Evolutionary conservation across 352 stramenopile species (phyloP), one percentile per base, ranked within the genome.

Genomic region (Pythium aristosporum): DNA sequence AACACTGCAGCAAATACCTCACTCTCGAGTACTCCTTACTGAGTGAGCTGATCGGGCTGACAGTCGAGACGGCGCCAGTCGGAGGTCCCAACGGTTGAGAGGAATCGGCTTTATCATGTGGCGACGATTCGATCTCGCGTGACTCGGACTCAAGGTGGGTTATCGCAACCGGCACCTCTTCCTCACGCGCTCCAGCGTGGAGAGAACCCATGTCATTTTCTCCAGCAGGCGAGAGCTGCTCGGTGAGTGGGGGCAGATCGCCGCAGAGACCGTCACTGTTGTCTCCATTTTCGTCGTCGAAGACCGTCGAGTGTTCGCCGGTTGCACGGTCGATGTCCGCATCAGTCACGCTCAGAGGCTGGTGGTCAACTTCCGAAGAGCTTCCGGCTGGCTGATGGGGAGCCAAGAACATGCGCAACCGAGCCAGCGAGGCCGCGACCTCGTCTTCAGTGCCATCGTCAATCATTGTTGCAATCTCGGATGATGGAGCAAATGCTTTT

Each of bases 1-100:
- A 92, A 53, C 82, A 89, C 64, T 85, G 57, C 12, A 92, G 62
- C 18, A 94, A 51, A 46, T 92, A 85, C 60, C 78, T 82, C 21
- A 91, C 77, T 9, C 80, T 75, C 11, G 73, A 63, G 56, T 85
- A 91, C 23, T 92, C 82, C 41, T 79, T 85, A 8, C 73, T 77
- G 2, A 66, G 62, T 9, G 69, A 57, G 30, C 61, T 83, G 39
- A 89, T 68, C 0, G 75, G 74, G 12, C 67, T 75, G 10, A 89
- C 75, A 48, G 73, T 89, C n/a, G 79, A 71, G 10, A 79, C 72
- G 12, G 69, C 71, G 7, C 64, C 72, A 6, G 69, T 54, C 36
- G 74, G 64, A 32, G 73, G 65, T 23, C 79, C 82, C 0, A 67
- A 60, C 2, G 44, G 42, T 11, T 61, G 32, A 5, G 25, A 28